Percentiles rank a stretch among this genome's conserved stretches.
phyloP scores from a whole-genome alignment of 2,329 filamentous ascomycete species.

The Ceratocystis destructans region DNA sequence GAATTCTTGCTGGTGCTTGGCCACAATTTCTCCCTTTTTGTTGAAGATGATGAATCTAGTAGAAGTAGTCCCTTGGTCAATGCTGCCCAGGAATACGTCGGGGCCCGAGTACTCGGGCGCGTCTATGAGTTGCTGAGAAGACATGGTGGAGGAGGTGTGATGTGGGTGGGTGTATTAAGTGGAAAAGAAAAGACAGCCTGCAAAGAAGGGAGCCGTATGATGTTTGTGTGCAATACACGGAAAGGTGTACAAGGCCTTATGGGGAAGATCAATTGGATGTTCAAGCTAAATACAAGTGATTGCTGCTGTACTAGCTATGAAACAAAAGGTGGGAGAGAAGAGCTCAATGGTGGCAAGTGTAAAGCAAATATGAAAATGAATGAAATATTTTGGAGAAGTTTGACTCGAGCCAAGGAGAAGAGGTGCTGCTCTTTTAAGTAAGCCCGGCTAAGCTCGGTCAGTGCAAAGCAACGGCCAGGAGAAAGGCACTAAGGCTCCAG shows the following conservation, averaged over 20 bases:
- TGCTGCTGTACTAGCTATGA: neutral
- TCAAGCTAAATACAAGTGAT: neutral
- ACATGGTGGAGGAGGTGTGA: neutral
- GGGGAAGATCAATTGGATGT: neutral
- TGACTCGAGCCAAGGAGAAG: neutral
- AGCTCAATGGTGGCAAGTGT: neutral
- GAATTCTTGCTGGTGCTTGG: conserved; percentile 76
- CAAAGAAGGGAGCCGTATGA: neutral
- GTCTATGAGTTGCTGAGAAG: conserved; percentile 2
- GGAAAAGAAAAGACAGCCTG: neutral
- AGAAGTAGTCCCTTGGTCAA: conserved; percentile 84
- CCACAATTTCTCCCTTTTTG: conserved; percentile 60
- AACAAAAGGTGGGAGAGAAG: neutral
- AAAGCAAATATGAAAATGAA: neutral
- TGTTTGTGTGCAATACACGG: neutral
- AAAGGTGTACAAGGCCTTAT: neutral
- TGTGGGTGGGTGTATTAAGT: neutral
- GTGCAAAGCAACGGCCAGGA: neutral
- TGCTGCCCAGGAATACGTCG: conserved; percentile 57
- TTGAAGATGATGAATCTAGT: conserved; percentile 87
- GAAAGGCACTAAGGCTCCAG: neutral
- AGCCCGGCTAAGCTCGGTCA: neutral
- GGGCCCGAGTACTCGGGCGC: neutral
- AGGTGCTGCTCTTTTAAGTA: conserved; percentile 7
- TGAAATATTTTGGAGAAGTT: neutral